phyloP scores from a whole-genome alignment of 106 monocot genomes.

The Hemerocallis citrina region DNA sequence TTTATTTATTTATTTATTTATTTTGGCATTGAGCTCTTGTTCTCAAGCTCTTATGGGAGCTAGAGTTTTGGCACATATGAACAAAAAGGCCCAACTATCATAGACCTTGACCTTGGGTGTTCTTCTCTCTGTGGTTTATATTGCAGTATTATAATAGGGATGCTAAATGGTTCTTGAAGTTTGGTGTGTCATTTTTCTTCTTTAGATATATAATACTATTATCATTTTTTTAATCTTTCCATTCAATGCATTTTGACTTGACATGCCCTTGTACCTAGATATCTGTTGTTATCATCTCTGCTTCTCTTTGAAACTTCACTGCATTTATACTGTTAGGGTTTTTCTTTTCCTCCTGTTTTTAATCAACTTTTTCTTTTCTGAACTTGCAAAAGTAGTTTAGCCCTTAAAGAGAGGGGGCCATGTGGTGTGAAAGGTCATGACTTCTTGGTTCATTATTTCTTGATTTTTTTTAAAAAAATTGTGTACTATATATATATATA shows the following conservation, averaged over 20 bases:
- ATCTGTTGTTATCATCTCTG: neutral
- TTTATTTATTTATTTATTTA: too few relatives aligned
- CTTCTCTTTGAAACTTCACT: constrained; percentile 3
- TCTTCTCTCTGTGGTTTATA: neutral
- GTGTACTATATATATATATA: too few relatives aligned
- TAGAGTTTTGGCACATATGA: constrained; percentile 1
- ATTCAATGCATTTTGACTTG: constrained; percentile 31
- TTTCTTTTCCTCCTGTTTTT: neutral
- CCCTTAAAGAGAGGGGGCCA: too few relatives aligned
- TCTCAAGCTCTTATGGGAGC: neutral
- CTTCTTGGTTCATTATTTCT: too few relatives aligned
- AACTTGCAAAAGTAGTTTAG: neutral
- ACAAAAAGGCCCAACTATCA: neutral
- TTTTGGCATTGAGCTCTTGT: constrained; percentile 2
- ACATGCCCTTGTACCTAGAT: constrained; percentile 5
- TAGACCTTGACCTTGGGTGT: neutral
- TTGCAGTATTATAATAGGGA: neutral
- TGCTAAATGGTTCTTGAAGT: neutral
- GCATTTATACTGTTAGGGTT: constrained; percentile 5
- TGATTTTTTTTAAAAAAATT: too few relatives aligned
- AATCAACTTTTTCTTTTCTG: neutral
- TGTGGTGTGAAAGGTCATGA: too few relatives aligned
- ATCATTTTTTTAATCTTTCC: constrained; percentile 6
- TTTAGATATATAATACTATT: neutral
- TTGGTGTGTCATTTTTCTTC: constrained; percentile 34